Evolutionary conservation across 345 rosid genomes (phyloP), one percentile per base, ranked within the genome.

Genomic region (Lumnitzera racemosa): DNA sequence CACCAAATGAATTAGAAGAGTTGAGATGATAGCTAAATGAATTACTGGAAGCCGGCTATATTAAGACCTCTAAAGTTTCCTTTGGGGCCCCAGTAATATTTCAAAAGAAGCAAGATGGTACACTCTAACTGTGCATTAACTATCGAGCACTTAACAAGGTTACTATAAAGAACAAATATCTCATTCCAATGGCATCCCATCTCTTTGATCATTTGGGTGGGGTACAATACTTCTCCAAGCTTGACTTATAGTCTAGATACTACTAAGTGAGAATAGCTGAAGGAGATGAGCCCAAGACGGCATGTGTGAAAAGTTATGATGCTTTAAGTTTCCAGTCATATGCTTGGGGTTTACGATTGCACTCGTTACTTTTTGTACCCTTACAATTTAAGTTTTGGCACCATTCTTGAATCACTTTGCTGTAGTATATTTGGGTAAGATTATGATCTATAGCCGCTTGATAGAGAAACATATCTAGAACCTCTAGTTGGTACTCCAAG

Each of bases 291-390:
- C 16, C 27, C 0, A 63, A 55, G 13, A 63, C 23, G 0, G 7
- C 29, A 4, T 55, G 60, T 15, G 41, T 65, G 14, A 65, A 36
- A 11, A 13, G 13, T 0, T 65, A 65, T 15, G 36, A 23, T 1
- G 31, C 58, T 53, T 31, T 10, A 46, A 53, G 51, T 53, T 62
- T 16, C 20, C 43, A 2, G 59, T 53, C 12, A 62, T 62, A 58
- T 51, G 51, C 3, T 43, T 62, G 10, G 41, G 41, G 2, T 12
- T 62, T 3, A 62, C 43, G 3, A 62, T 43, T 14, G 56, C 58
- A 12, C 59, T n/a, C 2, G 11, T 52, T 0, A 62, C 24, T 0
- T 62, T 62, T 20, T 53, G 57, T n/a, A 61, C 65, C 15, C n/a
- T 51, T 5, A 31, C 51, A 27, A 51, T n/a, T 25, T 14, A 29